Evolutionary conservation across 805 yeast species (phyloP), one percentile per base, ranked within the genome.

Genomic region (Teunomyces lycoperdinae): DNA sequence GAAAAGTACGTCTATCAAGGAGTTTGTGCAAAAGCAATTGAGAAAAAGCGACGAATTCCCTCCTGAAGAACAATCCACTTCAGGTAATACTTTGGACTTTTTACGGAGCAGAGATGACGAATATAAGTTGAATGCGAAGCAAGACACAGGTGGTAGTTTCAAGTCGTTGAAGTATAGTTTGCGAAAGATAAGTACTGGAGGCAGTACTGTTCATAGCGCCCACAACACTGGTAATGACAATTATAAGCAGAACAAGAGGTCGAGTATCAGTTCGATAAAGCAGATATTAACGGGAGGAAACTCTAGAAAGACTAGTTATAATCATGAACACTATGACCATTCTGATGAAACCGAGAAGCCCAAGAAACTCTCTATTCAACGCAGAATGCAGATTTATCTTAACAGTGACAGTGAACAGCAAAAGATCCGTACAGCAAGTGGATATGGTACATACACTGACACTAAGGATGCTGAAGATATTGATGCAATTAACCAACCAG

Each of bases 401-500:
- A 70, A 73, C 55, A 64, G 62, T 50, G 63, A 64, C 44, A 67
- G 58, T 33, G 60, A 77, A 4, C 77, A 79, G 9, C 78, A 78
- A 2, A 68, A 78, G 0, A 61, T 67, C 13, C 84, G 79, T 56
- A 83, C 92, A 0, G 96, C 96, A 0, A 64, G 74, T 4, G 96
- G 96, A 0, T 89, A 90, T 63, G 96, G 96, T 6, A 80, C 81
- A 60, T 87, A 78, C 60, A 83, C 91, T 0, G 84, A 77, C 43
- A 29, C 42, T 9, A 52, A 53, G 30, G 63, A 58, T 27, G 54
- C 58, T 11, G 74, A 70, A 13, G 73, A 68, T 31, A 50, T 68
- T 13, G 61, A 60, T 6, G 67, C 68, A 3, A 68, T 68, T 11
- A 68, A 68, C 51, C 51, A 42, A 33, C 49, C 31, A 31, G 29